Evolutionary conservation across 345 rosid genomes (phyloP).

Genomic region (Passiflora organensis): DNA sequence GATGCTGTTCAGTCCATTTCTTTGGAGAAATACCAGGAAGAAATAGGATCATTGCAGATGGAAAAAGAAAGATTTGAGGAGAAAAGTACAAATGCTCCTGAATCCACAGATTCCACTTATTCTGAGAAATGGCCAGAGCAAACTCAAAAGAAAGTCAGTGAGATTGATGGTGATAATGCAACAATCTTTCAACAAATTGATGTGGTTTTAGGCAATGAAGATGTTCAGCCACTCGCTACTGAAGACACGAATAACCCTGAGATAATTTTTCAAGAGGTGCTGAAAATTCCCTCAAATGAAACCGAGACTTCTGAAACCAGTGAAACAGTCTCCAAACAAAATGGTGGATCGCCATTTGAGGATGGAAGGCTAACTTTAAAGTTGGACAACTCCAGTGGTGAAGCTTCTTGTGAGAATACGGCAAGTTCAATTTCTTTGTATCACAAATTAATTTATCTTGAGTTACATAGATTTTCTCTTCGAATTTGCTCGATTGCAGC

Average conservation of each 20-base stretch:
- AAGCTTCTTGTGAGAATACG: slow-evolving; percentile 44
- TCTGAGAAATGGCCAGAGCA: slow-evolving; percentile 36
- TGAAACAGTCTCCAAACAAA: slow-evolving; percentile 35
- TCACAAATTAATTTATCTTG: not conserved
- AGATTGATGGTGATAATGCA: slow-evolving; percentile 61
- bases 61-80: slow-evolving; percentile 52
- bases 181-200: slow-evolving; percentile 38
- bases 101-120: slow-evolving; percentile 29
- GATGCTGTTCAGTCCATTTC: slow-evolving; percentile 47
- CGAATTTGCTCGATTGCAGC: not conserved
- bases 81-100: slow-evolving; percentile 22
- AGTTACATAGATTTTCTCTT: not conserved
- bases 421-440: slow-evolving; percentile 42
- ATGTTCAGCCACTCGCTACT: slow-evolving; percentile 20
- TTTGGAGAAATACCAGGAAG: slow-evolving; percentile 51
- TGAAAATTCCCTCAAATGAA: slow-evolving; percentile 29
- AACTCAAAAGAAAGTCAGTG: slow-evolving; percentile 55
- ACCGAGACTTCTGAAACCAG: slow-evolving; percentile 27
- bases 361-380: slow-evolving; percentile 35
- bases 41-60: slow-evolving; percentile 47
- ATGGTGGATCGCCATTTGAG: slow-evolving; percentile 31
- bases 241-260: slow-evolving; percentile 23
- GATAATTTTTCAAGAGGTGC: slow-evolving; percentile 30
- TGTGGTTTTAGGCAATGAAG: slow-evolving; percentile 21
- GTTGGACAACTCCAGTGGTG: slow-evolving; percentile 37